Evolutionary conservation across 2,329 filamentous ascomycete genomes (phyloP).

Genomic region (Xylaria arbuscula): DNA sequence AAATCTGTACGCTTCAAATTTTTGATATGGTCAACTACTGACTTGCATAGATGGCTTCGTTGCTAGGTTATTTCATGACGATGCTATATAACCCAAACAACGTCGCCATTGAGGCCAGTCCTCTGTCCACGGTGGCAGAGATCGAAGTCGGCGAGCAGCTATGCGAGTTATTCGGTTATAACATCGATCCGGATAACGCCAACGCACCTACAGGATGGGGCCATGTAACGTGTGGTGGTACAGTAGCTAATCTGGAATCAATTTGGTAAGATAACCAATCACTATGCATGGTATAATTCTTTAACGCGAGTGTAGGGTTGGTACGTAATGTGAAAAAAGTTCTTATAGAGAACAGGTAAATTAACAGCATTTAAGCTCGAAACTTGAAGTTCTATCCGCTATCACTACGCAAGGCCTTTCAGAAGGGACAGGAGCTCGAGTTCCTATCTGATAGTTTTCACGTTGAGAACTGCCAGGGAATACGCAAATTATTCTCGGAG

Average conservation of each 20-base stretch:
- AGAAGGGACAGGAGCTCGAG: constrained; percentile 42
- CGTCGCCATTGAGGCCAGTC: constrained; percentile 59
- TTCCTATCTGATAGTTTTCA: constrained; percentile 50
- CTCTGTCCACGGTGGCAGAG: constrained; percentile 58
- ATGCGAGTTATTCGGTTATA: constrained; percentile 59
- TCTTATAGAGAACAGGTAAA: neutral
- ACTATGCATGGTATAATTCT: neutral
- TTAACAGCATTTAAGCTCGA: constrained; percentile 51
- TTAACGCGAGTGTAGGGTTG: constrained; percentile 30
- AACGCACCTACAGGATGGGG: constrained; percentile 53
- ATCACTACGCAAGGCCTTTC: constrained; percentile 51
- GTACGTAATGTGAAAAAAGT: constrained; percentile 18
- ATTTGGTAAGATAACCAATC: constrained; percentile 52
- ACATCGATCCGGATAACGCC: constrained; percentile 46
- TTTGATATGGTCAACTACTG: constrained; percentile 1
- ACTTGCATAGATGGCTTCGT: constrained; percentile 51
- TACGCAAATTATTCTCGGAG: constrained; percentile 52
- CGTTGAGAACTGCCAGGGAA: constrained; percentile 47
- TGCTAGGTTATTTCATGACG: constrained; percentile 61
- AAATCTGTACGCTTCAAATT: neutral
- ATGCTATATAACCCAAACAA: constrained; percentile 65
- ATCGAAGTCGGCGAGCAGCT: constrained; percentile 58
- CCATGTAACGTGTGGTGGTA: constrained; percentile 59
- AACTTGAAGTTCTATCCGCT: constrained; percentile 62
- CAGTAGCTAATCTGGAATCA: constrained; percentile 60